Evolutionary conservation across 2,329 filamentous ascomycete genomes (phyloP).

Genomic region (Paecilomyces fulvus): DNA sequence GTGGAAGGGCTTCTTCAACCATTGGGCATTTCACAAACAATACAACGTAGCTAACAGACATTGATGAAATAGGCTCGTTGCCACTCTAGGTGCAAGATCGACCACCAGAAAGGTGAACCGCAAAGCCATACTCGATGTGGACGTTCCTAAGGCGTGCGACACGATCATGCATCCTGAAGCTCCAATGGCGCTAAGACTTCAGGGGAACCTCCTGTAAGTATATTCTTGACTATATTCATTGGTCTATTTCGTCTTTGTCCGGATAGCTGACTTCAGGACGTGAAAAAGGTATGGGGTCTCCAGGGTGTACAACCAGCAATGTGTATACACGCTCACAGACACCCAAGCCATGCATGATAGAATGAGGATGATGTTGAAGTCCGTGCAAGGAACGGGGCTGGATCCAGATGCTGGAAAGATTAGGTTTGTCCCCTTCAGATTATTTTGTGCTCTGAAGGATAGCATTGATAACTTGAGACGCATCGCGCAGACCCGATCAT

Average conservation of each 20-base stretch:
- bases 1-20: background rate
- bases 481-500: slow-evolving; percentile 56
- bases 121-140: slow-evolving; percentile 80
- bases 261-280: background rate
- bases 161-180: slow-evolving; percentile 80
- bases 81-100: slow-evolving; percentile 71
- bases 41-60: slow-evolving; percentile 12
- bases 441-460: background rate
- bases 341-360: slow-evolving; percentile 64
- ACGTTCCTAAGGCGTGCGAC: slow-evolving; percentile 76
- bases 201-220: slow-evolving; percentile 71
- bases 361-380: slow-evolving; percentile 60
- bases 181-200: slow-evolving; percentile 81
- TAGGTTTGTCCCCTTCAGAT: slow-evolving; percentile 47
- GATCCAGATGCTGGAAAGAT: slow-evolving; percentile 64
- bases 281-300: slow-evolving; percentile 62
- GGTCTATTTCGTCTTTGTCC: background rate
- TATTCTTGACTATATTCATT: background rate
- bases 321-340: slow-evolving; percentile 74
- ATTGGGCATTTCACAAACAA: too few species aligned
- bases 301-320: slow-evolving; percentile 80
- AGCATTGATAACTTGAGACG: background rate
- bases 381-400: slow-evolving; percentile 50
- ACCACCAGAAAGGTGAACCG: slow-evolving; percentile 65
- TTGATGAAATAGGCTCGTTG: slow-evolving; percentile 62